Evolutionary conservation across 208 protist species (phyloP).

Genomic region (Wallacemonas collosoma): DNA sequence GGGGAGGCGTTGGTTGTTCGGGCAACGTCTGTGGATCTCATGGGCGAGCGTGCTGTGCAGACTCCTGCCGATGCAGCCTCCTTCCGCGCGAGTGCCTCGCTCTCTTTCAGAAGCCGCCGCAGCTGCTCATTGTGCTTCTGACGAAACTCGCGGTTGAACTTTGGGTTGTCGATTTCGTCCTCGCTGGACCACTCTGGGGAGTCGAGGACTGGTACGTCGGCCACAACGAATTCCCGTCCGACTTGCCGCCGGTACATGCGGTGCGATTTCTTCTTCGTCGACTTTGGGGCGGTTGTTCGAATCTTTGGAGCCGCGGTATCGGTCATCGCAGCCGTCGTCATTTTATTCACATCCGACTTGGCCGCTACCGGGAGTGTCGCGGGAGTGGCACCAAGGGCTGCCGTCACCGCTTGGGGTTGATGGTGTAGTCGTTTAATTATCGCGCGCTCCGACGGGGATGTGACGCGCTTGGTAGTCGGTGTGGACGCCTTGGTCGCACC

Average conservation of each 20-base stretch:
- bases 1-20: no score
- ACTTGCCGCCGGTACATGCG: neutral
- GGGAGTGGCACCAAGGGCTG: neutral
- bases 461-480: neutral
- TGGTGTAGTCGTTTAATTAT: neutral
- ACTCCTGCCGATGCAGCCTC: neutral
- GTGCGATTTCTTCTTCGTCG: neutral
- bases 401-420: neutral
- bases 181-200: slow-evolving; percentile 53
- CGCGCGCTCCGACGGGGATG: neutral
- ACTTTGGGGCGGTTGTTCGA: neutral
- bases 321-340: neutral
- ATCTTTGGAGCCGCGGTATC: neutral
- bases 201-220: slow-evolving; percentile 33
- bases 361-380: neutral
- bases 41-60: no score
- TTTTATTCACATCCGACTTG: no score
- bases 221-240: slow-evolving; percentile 19
- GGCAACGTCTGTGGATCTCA: no score
- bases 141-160: slow-evolving; percentile 45
- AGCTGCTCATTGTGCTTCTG: slow-evolving; percentile 17
- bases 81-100: slow-evolving; percentile 16
- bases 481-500: neutral
- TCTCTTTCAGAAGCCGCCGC: slow-evolving; percentile 19
- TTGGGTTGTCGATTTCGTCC: slow-evolving; percentile 51